Evolutionary conservation across 1,139 yeast genomes (phyloP), one percentile per base, ranked within the genome.

Genomic region (Diutina sp.): DNA sequence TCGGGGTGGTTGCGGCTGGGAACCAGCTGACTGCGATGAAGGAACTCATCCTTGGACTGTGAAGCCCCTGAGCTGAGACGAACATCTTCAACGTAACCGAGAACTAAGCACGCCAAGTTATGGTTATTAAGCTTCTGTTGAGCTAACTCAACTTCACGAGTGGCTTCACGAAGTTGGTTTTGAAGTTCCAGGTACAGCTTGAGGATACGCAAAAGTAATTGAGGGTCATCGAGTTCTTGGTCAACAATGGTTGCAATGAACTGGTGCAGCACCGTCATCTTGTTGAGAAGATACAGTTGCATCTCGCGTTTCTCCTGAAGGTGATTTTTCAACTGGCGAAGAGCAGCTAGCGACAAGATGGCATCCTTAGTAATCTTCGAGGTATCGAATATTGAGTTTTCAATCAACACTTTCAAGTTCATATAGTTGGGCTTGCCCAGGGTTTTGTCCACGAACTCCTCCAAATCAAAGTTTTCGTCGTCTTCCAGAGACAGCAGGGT

Each of bases 51-150:
- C 3, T 21, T 30, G 12, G 29, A 1, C 4, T 30, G 51, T 4
- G 29, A 8, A 11, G 8, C n/a, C 9, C 44, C 35, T 5, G 44
- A 14, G 16, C 53, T 50, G 6, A 50, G 9, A 9, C 53, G 53
- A 16, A 76, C 72, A 62, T 76, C 80, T 60, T 76, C 80, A 32
- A 76, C 72, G 60, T 76, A 76, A 1, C 80, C 80, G 59, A 76
- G 67, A 12, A 73, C 71, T 58, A 76, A 69, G 56, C 80, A 76
- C 1, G 79, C 74, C 61, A 74, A 62, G 58, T 76, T 74, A 60
- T 76, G 80, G 60, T 74, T 72, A 57, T 67, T 69, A 56, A 76
- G 64, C 57, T 65, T 65, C 35, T 62, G 56, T 11, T 64, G 64
- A 56, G 74, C 65, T 1, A 60, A 60, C 16, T 71, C 74, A 56